phyloP scores from a whole-genome alignment of 768 basidiomycete species.

The Boletus rex-veris region DNA sequence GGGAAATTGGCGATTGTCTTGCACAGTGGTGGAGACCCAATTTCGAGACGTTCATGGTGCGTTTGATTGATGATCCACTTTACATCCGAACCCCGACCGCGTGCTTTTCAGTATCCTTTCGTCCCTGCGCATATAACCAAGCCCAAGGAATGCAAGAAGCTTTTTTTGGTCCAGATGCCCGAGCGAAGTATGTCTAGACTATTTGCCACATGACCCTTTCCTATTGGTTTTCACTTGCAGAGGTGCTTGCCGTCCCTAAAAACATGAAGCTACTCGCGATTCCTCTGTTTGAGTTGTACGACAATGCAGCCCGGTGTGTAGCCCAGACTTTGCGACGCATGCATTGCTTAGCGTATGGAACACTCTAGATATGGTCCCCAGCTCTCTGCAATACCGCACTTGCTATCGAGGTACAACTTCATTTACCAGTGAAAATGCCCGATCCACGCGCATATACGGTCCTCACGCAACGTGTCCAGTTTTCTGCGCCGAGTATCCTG shows the following conservation, averaged over 20 bases:
- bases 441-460: background rate
- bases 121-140: slow-evolving; percentile 94
- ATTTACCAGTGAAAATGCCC: slow-evolving; percentile 56
- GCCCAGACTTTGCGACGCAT: background rate
- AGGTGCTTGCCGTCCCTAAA: slow-evolving; percentile 93
- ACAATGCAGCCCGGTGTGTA: slow-evolving; percentile 83
- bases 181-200: slow-evolving; percentile 67
- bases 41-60: slow-evolving; percentile 97
- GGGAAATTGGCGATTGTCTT: slow-evolving; percentile 96
- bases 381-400: slow-evolving; percentile 88
- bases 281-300: slow-evolving; percentile 95
- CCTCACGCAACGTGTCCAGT: background rate
- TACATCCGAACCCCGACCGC: background rate
- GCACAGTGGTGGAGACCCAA: slow-evolving; percentile 99
- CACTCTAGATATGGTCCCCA: slow-evolving; percentile 78
- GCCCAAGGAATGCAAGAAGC: slow-evolving; percentile 97
- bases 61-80: slow-evolving; percentile 26
- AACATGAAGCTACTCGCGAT: slow-evolving; percentile 99
- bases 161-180: slow-evolving; percentile 94
- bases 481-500: background rate
- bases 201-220: background rate
- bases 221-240: slow-evolving; percentile 38
- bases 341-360: background rate
- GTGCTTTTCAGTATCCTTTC: slow-evolving; percentile 72
- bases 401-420: slow-evolving; percentile 84